Percentiles rank a stretch among this genome's conserved stretches.
Evolutionary conservation across 2,329 filamentous ascomycete genomes (phyloP).

Genomic region (Colletotrichum liriopes): DNA sequence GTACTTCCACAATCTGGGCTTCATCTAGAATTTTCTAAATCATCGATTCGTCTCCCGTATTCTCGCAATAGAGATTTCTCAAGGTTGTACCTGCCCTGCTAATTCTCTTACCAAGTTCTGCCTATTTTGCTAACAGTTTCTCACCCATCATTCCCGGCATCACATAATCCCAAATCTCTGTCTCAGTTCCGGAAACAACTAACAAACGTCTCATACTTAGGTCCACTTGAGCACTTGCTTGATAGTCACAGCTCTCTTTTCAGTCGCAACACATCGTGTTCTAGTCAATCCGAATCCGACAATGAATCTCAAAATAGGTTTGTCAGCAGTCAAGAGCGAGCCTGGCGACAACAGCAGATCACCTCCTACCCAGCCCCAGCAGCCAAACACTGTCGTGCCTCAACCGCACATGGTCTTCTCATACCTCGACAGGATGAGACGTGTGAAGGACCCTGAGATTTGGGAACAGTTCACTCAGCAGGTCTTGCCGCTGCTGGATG

Average conservation of each 20-base stretch:
- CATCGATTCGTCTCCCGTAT: too few relatives aligned
- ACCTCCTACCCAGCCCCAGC: background rate
- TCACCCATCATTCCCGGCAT: background rate
- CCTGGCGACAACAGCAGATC: background rate
- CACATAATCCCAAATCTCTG: fast-evolving
- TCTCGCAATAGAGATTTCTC: background rate
- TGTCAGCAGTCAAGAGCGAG: background rate
- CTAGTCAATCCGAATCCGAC: background rate
- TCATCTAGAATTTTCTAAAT: background rate
- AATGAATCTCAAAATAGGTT: background rate
- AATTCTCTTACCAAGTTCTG: background rate
- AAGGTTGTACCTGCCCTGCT: background rate
- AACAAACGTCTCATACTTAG: background rate
- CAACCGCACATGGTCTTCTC: background rate
- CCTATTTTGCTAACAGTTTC: background rate
- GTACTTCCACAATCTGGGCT: background rate
- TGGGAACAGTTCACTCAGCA: conserved; percentile 12
- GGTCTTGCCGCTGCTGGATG: conserved; percentile 16
- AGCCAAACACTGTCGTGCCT: fast-evolving
- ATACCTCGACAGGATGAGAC: background rate
- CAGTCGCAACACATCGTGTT: background rate
- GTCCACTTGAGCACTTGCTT: fast-evolving
- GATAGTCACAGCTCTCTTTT: background rate
- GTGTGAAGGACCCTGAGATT: background rate
- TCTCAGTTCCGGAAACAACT: background rate